phyloP scores from a whole-genome alignment of 2,329 filamentous ascomycete genomes.

The Epichloe gansuensis region DNA sequence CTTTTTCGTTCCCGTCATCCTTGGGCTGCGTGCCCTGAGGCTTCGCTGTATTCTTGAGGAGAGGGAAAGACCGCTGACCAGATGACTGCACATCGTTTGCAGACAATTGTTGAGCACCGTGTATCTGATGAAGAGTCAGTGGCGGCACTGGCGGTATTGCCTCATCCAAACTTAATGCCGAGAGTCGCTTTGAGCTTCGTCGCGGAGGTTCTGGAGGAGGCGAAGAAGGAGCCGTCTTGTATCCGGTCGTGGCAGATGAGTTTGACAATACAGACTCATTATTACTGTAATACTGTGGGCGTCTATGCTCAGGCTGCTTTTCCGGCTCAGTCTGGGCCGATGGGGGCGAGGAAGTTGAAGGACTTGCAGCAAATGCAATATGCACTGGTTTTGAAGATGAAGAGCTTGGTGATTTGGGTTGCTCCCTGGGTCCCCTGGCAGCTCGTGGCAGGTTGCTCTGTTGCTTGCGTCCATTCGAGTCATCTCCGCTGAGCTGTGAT shows the following conservation, averaged over 20 bases:
- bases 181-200: conserved; percentile 16
- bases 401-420: neutral
- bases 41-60: neutral
- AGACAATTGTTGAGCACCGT: neutral
- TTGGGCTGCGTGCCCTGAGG: neutral
- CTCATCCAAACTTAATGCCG: conserved; percentile 7
- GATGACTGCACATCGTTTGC: neutral
- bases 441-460: neutral
- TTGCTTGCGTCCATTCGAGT: neutral
- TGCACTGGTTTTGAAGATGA: neutral
- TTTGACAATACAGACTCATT: conserved; percentile 7
- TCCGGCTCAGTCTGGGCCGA: neutral
- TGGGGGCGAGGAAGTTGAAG: neutral
- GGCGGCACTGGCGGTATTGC: conserved; percentile 2
- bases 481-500: neutral
- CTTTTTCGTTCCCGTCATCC: neutral
- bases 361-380: neutral
- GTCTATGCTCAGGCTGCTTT: neutral
- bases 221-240: conserved; percentile 9
- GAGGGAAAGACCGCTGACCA: conserved; percentile 1
- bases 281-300: conserved; percentile 5
- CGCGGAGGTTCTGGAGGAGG: conserved; percentile 16
- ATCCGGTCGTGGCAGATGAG: conserved; percentile 6
- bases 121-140: neutral
- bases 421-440: neutral